Base-by-base conservation (phyloP, 306 rosid genomes). In the Casuarina glauca region DNA sequence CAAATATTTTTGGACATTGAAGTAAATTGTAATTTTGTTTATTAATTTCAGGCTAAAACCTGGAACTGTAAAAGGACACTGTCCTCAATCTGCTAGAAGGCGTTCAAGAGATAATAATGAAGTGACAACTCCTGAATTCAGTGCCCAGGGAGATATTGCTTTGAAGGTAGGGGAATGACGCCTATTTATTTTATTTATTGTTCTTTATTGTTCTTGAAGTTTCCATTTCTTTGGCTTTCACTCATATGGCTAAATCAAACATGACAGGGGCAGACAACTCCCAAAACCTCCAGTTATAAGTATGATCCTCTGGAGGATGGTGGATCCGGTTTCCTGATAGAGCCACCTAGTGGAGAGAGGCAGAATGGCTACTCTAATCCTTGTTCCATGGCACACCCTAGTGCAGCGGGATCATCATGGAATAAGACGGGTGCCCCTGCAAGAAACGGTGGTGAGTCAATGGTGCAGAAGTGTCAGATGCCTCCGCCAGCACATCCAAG, bases 61-160 rank as follows among this genome's bases (percentile, higher is more conserved):
- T 2, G 91, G 84, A 69, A 81, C 82, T 54, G 83, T 79, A 26
- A 88, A 84, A 79, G 89, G 87, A 49, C 86, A 83, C 2, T 90
- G 86, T 55, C 89, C 93, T 1, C 89, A 79, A 81, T 88, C 92
- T 36, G 97, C 84, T 46, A 74, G 80, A 81, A 84, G 93, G 70
- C 90, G 84, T 76, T 63, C 87, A 43, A 81, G 88, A 78, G 84
- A 84, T 54, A 66, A 62, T 50, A 89, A 90, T 76, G 81, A 38
- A 64, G 73, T 11, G 32, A 84, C 82, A 66, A 81, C 93, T 19
- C 96, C 90, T 5, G 91, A 85, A n/a, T 87, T 77, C 81, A 87
- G 51, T 15, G 70, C 79, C 15, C 75, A 57, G 9, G 92, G 85
- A 79, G 85, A 81, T 62, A 35, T 75, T 15, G 46, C 89, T 5